A percentile compares a stretch with the other conserved stretches of the same genome.
Conservation (phyloP, 768 basidiomycete genomes). For the Hygrocybe coccinea region DNA sequence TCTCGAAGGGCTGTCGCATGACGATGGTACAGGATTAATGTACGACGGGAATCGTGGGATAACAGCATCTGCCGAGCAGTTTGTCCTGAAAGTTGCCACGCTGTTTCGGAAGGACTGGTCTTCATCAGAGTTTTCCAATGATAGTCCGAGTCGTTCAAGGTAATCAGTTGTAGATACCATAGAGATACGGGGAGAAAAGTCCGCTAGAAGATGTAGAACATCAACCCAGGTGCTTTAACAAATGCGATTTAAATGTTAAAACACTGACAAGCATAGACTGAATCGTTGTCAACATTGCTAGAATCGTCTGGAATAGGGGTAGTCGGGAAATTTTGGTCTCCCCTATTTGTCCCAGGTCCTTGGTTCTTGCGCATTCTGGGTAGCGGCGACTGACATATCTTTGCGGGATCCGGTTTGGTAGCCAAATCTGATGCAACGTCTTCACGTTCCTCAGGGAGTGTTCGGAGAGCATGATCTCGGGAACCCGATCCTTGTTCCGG, state of each 20-base stretch:
- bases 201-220: conserved; percentile 11
- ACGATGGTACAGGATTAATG: not conserved
- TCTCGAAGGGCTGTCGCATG: conserved; percentile 18
- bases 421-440: too few relatives aligned
- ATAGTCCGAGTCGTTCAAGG: conserved; percentile 37
- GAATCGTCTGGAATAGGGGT: too few relatives aligned
- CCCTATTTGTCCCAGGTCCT: too few relatives aligned
- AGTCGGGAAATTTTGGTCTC: too few relatives aligned
- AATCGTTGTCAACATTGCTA: too few relatives aligned
- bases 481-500: too few relatives aligned
- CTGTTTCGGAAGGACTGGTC: conserved; percentile 46
- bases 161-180: conserved; percentile 36
- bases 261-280: too few relatives aligned
- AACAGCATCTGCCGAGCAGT: conserved; percentile 54
- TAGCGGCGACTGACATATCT: too few relatives aligned
- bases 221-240: not conserved
- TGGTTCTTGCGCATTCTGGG: too few relatives aligned
- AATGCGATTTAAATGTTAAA: not conserved
- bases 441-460: too few relatives aligned
- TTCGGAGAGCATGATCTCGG: not conserved
- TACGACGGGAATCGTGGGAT: conserved; percentile 35
- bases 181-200: conserved; percentile 36
- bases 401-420: too few relatives aligned
- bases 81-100: conserved; percentile 53
- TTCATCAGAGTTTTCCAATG: conserved; percentile 18